A percentile compares a stretch with the other conserved stretches of the same genome.
Evolutionary conservation across 108 stramenopile species (phyloP).

Genomic region (Cyclotella cryptica): DNA sequence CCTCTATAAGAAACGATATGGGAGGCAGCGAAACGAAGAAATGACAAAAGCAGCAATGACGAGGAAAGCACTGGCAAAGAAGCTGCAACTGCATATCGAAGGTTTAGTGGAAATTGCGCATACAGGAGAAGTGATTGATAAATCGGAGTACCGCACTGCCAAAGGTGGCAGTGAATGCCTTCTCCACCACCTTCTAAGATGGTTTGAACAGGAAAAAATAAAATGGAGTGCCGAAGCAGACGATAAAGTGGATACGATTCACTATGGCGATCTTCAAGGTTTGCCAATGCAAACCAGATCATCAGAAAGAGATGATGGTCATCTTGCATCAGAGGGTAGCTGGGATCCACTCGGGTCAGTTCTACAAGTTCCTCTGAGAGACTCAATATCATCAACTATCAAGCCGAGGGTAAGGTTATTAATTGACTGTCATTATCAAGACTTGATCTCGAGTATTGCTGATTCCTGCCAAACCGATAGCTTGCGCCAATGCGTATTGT

Average conservation of each 20-base stretch:
- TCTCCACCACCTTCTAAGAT: conserved; percentile 19
- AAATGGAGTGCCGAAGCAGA: too few relatives aligned
- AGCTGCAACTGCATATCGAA: conserved; percentile 32
- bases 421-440: too few relatives aligned
- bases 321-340: background rate
- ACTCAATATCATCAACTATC: background rate
- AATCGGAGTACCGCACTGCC: background rate
- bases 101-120: background rate
- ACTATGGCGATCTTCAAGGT: background rate
- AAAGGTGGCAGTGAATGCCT: conserved; percentile 11
- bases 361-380: conserved; percentile 29
- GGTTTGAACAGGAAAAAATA: conserved; percentile 6
- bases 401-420: too few relatives aligned
- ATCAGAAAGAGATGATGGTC: background rate
- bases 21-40: conserved; percentile 44
- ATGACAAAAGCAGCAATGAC: conserved; percentile 27
- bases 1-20: conserved; percentile 42
- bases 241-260: background rate
- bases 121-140: background rate
- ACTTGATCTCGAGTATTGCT: too few relatives aligned
- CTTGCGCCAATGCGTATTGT: conserved; percentile 55
- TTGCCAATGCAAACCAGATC: conserved; percentile 1
- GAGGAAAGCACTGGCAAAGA: conserved; percentile 46
- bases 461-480: too few relatives aligned
- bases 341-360: conserved; percentile 33